phyloP scores from a whole-genome alignment of 2,329 filamentous ascomycete species.

The Penicillium sp. region DNA sequence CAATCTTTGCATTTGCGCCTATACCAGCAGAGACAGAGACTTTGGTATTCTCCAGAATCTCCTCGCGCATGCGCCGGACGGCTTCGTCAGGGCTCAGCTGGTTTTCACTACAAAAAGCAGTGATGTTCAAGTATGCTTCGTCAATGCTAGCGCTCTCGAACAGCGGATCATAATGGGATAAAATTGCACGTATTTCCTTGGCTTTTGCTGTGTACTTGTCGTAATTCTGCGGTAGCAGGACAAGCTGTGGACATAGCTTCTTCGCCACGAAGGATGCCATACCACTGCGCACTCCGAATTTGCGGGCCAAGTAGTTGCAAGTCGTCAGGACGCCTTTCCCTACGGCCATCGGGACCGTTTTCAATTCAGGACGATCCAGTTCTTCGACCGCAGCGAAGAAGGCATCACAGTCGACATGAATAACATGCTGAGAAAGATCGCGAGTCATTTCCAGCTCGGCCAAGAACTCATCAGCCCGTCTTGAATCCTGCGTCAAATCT shows the following conservation, averaged over 20 bases:
- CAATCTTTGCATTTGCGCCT: constrained; percentile 83
- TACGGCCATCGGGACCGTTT: constrained; percentile 82
- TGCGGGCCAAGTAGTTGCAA: constrained; percentile 82
- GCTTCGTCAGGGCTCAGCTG: constrained; percentile 63
- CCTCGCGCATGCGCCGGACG: constrained; percentile 68
- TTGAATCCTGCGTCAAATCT: constrained; percentile 66
- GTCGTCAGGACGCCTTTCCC: constrained; percentile 66
- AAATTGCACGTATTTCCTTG: constrained; percentile 72
- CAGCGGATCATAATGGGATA: constrained; percentile 79
- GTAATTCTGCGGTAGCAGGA: constrained; percentile 79
- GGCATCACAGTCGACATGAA: constrained; percentile 94
- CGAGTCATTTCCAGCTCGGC: constrained; percentile 69
- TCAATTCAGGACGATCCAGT: constrained; percentile 74
- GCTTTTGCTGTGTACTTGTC: constrained; percentile 89
- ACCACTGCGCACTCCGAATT: constrained; percentile 83
- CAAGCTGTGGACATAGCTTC: constrained; percentile 81
- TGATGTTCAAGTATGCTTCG: constrained; percentile 94
- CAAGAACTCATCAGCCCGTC: constrained; percentile 74
- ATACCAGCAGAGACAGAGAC: constrained; percentile 94
- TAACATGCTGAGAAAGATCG: constrained; percentile 75
- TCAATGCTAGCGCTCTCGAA: constrained; percentile 95
- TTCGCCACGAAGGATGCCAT: constrained; percentile 96
- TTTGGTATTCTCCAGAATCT: constrained; percentile 68
- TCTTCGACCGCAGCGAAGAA: constrained; percentile 95
- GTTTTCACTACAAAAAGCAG: constrained; percentile 69